Conservation (phyloP, 1,139 yeast genomes). For the Magnusiomyces tetraspermus region DNA sequence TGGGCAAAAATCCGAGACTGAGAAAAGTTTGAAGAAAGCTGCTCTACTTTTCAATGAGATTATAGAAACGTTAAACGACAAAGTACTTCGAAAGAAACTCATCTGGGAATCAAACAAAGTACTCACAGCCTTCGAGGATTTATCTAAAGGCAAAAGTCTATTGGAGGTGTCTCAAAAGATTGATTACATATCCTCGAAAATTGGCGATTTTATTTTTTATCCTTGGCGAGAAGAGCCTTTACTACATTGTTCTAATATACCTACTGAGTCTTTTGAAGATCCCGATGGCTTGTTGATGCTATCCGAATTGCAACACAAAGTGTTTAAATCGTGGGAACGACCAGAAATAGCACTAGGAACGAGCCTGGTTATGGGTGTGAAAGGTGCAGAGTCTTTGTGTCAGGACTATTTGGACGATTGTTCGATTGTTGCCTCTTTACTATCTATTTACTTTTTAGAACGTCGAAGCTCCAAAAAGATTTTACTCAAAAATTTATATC, state of each 20-base stretch:
- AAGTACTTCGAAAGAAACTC: conserved; percentile 5
- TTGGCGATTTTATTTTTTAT: conserved; percentile 17
- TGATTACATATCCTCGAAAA: conserved; percentile 22
- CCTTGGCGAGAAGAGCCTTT: conserved; percentile 21
- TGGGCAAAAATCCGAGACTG: conserved; percentile 20
- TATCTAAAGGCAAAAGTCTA: conserved; percentile 11
- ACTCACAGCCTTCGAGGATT: conserved; percentile 16
- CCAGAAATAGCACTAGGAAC: conserved; percentile 20
- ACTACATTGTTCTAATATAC: background rate
- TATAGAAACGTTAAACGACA: conserved; percentile 10
- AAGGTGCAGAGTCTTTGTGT: conserved; percentile 28
- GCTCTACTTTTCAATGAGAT: conserved; percentile 14
- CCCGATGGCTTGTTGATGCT: conserved; percentile 18
- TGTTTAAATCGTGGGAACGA: conserved; percentile 23
- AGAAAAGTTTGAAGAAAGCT: conserved; percentile 15
- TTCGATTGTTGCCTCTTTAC: conserved; percentile 60
- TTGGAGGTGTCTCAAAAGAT: conserved; percentile 18
- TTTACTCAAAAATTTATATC: conserved; percentile 20
- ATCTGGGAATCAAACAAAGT: conserved; percentile 7
- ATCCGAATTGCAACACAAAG: conserved; percentile 18
- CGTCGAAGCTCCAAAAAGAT: conserved; percentile 17
- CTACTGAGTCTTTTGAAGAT: conserved; percentile 14
- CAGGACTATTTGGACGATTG: conserved; percentile 64
- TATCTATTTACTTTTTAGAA: conserved; percentile 35
- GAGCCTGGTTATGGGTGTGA: conserved; percentile 13